phyloP scores from a whole-genome alignment of 345 rosid genomes.

The Kandelia obovata region DNA sequence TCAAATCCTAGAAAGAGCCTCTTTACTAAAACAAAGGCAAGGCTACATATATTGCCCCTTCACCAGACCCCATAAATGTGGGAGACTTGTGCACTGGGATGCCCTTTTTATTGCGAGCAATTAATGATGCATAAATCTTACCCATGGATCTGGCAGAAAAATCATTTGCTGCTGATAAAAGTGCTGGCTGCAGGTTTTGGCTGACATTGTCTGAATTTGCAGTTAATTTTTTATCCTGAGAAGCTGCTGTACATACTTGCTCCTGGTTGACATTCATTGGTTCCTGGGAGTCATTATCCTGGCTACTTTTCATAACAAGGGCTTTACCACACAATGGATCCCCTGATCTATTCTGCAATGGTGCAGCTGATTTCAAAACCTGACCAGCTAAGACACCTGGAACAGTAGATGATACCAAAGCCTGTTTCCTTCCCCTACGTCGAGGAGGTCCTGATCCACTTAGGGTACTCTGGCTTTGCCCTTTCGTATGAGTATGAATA shows the following conservation, averaged over 20 bases:
- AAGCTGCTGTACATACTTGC: conserved; percentile 8
- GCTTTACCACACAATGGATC: conserved; percentile 24
- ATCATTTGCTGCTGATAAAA: conserved; percentile 15
- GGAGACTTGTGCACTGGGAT: too few relatives aligned
- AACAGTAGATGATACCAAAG: conserved; percentile 27
- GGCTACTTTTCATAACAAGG: conserved; percentile 1
- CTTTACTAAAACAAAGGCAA: too few relatives aligned
- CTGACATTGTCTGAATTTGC: conserved; percentile 15
- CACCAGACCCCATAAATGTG: too few relatives aligned
- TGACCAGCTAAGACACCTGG: conserved; percentile 48
- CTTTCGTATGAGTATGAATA: conserved; percentile 23
- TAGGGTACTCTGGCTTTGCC: conserved; percentile 44
- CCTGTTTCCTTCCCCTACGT: conserved; percentile 62
- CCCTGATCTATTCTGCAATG: conserved; percentile 25
- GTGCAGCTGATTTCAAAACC: conserved; percentile 39
- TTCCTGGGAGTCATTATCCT: conserved; percentile 1
- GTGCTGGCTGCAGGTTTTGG: conserved; percentile 17
- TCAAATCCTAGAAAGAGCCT: too few relatives aligned
- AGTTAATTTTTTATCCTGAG: conserved; percentile 12
- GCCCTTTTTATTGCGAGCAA: too few relatives aligned
- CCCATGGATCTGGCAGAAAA: conserved; percentile 17
- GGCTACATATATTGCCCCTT: too few relatives aligned
- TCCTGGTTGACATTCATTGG: conserved; percentile 17
- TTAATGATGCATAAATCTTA: conserved; percentile 22
- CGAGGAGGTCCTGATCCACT: conserved; percentile 44